phyloP scores from a whole-genome alignment of 2,329 filamentous ascomycete genomes.

The Aspergillus novoparasiticus region DNA sequence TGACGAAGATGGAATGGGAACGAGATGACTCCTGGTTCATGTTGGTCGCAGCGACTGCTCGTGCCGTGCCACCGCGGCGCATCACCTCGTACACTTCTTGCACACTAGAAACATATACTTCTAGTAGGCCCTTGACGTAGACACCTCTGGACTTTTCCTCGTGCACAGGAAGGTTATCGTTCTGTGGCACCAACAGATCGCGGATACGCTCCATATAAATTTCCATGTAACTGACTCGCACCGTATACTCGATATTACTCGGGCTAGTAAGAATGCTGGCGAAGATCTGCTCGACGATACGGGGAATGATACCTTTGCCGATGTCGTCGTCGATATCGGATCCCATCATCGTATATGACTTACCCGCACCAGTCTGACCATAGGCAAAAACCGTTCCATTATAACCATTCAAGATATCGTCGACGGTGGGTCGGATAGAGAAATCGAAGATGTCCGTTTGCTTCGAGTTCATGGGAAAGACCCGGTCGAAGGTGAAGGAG shows the following conservation, averaged over 20 bases:
- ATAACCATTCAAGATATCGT: conserved; percentile 98
- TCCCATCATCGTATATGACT: conserved; percentile 99
- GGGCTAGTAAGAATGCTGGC: conserved; percentile 90
- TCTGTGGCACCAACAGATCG: conserved; percentile 86
- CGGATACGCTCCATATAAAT: conserved; percentile 99
- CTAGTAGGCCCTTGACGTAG: conserved; percentile 91
- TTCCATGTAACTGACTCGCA: conserved; percentile 98
- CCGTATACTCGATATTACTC: conserved; percentile 96
- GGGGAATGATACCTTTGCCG: conserved; percentile 90
- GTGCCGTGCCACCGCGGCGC: conserved; percentile 83
- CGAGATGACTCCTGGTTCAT: conserved; percentile 99
- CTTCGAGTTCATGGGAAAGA: conserved; percentile 90
- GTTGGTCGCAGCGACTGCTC: conserved; percentile 94
- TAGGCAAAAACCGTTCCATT: conserved; percentile 99
- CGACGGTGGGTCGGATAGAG: conserved; percentile 92
- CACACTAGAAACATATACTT: conserved; percentile 94
- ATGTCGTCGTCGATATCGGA: conserved; percentile 89
- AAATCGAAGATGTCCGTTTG: conserved; percentile 97
- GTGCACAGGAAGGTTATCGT: conserved; percentile 96
- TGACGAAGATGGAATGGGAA: conserved; percentile 96
- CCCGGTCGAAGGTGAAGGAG: conserved; percentile 93
- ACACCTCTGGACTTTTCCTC: conserved; percentile 96
- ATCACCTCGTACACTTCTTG: conserved; percentile 97
- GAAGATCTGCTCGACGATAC: conserved; percentile 97
- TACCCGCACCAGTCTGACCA: conserved; percentile 96